These are phyloP conservation scores for Diaporthe ampelina DNA, from an alignment of 2,329 filamentous ascomycete genomes.

Conservation along the genomic window DNA sequence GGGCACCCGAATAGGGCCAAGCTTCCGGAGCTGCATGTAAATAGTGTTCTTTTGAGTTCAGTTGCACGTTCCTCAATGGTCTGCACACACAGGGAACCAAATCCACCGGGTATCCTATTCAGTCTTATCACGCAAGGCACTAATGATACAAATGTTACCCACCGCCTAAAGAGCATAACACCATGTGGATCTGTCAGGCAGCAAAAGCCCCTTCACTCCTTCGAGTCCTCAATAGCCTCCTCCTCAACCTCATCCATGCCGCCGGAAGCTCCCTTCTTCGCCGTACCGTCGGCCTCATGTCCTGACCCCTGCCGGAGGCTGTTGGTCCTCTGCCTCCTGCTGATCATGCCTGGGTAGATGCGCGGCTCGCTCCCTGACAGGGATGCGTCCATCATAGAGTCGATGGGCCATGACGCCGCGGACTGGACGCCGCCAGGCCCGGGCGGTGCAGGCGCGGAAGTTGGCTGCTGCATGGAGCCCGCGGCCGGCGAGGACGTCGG, in stretches of 20 bases:
- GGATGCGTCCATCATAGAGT: constrained; percentile 59
- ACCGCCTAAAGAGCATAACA: background rate
- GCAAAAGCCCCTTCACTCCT: constrained; percentile 18
- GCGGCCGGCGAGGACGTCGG: constrained; percentile 37
- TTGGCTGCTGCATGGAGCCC: constrained; percentile 27
- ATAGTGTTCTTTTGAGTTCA: background rate
- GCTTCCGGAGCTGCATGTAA: background rate
- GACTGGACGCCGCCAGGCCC: background rate
- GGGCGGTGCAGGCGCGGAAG: constrained; percentile 15
- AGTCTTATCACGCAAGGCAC: background rate
- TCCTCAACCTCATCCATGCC: constrained; percentile 31
- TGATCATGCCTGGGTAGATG: constrained; percentile 80
- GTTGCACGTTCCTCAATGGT: background rate
- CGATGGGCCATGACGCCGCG: constrained; percentile 43
- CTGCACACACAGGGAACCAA: background rate
- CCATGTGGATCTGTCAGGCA: background rate
- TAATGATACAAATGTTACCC: constrained; percentile 6
- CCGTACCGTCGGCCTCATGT: constrained; percentile 54
- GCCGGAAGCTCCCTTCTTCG: background rate
- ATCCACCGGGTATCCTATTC: constrained; percentile 21
- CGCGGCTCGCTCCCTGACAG: constrained; percentile 73
- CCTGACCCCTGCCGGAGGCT: constrained; percentile 57
- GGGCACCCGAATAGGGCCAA: constrained; percentile 21
- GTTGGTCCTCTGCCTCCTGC: constrained; percentile 57
- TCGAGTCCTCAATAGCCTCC: background rate